Base-by-base conservation (phyloP, 176 grass and related monocot genomes). In the Melocanna baccifera region DNA sequence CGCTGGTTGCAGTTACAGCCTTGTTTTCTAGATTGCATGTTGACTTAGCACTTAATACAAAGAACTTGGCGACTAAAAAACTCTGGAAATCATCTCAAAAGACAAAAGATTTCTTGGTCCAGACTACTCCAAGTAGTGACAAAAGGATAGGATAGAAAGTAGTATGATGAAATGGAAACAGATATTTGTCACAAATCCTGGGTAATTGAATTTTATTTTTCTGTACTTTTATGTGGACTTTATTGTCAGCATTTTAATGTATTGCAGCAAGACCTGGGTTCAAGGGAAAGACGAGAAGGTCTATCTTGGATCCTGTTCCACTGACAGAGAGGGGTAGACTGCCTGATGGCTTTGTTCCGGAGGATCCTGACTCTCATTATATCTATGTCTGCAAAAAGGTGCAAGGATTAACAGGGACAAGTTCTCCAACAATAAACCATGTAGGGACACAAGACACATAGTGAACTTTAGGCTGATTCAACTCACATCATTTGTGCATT, bases 361-460 rank as follows among this genome's bases (percentile, higher is more conserved):
- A 99, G 88, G 96, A 99, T 83, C 96, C 96, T 65, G 96, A 99
- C 75, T 99, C 96, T 55, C 96, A 96, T 79, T 99, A 92, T 81
- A 89, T 99, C 66, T 99, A 94, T 71, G 84, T 96, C 47, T 99
- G 96, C 78, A 74, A 90, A 80, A 96, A 99, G 84, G 82, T 90
- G 53, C 71, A 86, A 51, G 81, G 41, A 83, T 56, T 69, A 57
- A 73, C 78, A 40, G 81, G 66, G 72, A 81, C 50, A 81, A 70
- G 50, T 74, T 86, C 81, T 52, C 73, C 69, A 48, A 80, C 69
- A 0, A 8, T 75, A 40, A 52, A 68, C 57, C 73, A 89, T 41
- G 30, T 69, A 75, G 67, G 79, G 62, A 76, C 37, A 48, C 52
- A 87, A 74, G 76, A 77, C 20, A 57, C 18, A 36, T 69, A 76